Evolutionary conservation across 2,329 filamentous ascomycete genomes (phyloP).

Genomic region (Fusarium secorum): DNA sequence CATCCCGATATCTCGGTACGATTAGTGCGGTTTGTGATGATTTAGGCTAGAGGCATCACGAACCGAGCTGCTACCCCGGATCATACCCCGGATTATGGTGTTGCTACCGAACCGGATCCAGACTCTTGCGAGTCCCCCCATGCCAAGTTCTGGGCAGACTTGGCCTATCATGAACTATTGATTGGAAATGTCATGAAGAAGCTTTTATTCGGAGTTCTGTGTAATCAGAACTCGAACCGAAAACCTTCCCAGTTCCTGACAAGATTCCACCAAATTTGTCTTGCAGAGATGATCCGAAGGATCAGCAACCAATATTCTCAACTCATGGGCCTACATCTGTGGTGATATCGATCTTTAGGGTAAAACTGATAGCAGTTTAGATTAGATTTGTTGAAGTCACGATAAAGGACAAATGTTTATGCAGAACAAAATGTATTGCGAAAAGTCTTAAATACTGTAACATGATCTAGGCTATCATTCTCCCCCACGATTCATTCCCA

Average conservation of each 20-base stretch:
- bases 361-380: fast-evolving
- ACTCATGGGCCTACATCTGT: not conserved
- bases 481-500: not conserved
- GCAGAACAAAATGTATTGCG: not conserved
- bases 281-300: not conserved
- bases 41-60: slow-evolving; percentile 18
- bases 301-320: too few relatives aligned
- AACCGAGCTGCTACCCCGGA: slow-evolving; percentile 25
- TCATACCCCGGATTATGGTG: slow-evolving; percentile 14
- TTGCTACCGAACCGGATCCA: slow-evolving; percentile 29
- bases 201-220: not conserved
- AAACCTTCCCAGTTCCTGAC: too few relatives aligned
- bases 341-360: not conserved
- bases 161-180: not conserved
- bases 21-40: not conserved
- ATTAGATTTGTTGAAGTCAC: not conserved
- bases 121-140: not conserved
- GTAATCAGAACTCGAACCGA: not conserved
- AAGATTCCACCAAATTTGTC: not conserved
- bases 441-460: not conserved
- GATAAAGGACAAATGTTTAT: not conserved
- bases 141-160: not conserved
- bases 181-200: not conserved
- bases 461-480: not conserved
- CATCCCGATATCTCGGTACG: slow-evolving; percentile 28